A percentile compares a stretch with the other conserved stretches of the same genome.
Evolutionary conservation across 163 green algal genomes (phyloP).

Genomic region (Chlamydomonas reinhardtii): DNA sequence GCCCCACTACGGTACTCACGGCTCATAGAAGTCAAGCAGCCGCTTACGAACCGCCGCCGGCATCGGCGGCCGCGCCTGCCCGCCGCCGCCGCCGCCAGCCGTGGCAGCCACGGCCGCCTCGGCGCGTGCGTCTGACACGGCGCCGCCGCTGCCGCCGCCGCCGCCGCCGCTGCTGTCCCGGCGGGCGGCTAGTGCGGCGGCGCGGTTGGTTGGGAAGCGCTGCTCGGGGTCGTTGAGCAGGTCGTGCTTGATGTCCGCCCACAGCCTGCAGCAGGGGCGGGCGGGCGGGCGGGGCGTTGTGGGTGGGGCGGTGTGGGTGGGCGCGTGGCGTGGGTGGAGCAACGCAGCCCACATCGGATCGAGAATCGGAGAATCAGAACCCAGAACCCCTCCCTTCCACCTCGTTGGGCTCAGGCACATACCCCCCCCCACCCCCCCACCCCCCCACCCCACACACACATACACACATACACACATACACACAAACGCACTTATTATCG

Average conservation of each 20-base stretch:
- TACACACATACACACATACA: no score
- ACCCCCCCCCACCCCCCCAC: no score
- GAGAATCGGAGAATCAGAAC: no score
- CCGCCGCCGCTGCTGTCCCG: neutral
- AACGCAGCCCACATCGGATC: no score
- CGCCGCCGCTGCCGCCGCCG: neutral
- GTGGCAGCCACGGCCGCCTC: neutral
- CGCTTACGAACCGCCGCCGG: neutral
- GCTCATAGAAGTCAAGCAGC: constrained; percentile 18
- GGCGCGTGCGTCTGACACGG: neutral
- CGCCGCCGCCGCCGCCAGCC: neutral
- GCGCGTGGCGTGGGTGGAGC: no score
- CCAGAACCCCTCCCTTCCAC: no score
- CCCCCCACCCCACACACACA: no score
- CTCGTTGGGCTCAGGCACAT: no score
- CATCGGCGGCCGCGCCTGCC: constrained; percentile 1
- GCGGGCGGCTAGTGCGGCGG: no score
- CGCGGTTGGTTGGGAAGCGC: neutral
- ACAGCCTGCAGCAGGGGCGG: neutral
- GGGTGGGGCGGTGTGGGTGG: neutral
- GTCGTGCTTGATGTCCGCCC: neutral
- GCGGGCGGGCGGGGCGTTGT: no score
- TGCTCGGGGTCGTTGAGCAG: neutral
- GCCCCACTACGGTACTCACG: no score
- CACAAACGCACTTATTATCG: no score